Percentiles rank a stretch among this genome's conserved stretches.
phyloP scores from a whole-genome alignment of 495 filamentous ascomycete genomes.

The Extremus antarcticus region DNA sequence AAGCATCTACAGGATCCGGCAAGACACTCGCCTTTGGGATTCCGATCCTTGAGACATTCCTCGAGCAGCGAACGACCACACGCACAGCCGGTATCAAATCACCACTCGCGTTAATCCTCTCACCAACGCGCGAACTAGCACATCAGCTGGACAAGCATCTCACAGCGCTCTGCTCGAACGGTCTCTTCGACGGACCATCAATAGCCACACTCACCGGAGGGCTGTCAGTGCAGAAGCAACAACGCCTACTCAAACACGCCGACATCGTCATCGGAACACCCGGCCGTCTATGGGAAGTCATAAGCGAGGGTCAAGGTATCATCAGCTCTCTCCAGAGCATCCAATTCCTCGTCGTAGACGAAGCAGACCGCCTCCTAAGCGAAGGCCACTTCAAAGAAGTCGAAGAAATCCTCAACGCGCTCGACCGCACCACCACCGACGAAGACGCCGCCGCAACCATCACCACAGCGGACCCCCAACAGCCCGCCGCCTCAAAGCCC shows the following conservation, averaged over 20 bases:
- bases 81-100: conserved; percentile 29
- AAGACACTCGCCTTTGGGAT: conserved; percentile 79
- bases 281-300: conserved; percentile 86
- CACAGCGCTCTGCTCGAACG: conserved; percentile 50
- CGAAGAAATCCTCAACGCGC: conserved; percentile 65
- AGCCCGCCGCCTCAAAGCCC: conserved; percentile 6
- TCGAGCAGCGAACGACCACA: conserved; percentile 28
- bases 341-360: conserved; percentile 79
- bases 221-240: conserved; percentile 83
- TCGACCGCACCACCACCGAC: conserved; percentile 48
- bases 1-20: conserved; percentile 72
- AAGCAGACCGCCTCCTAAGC: conserved; percentile 85
- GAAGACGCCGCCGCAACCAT: conserved; percentile 27
- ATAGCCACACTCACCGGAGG: conserved; percentile 84
- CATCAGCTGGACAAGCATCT: conserved; percentile 82
- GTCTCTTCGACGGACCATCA: conserved; percentile 46
- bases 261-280: conserved; percentile 90
- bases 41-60: conserved; percentile 59
- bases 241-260: conserved; percentile 59
- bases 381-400: conserved; percentile 93
- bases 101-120: conserved; percentile 78
- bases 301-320: conserved; percentile 54
- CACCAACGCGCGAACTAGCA: conserved; percentile 85
- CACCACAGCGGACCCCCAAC: background rate
- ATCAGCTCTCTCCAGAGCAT: conserved; percentile 55